These are phyloP conservation scores for Petrea volubilis DNA, from an alignment of 257 asterid species.

Conservation along the genomic window DNA sequence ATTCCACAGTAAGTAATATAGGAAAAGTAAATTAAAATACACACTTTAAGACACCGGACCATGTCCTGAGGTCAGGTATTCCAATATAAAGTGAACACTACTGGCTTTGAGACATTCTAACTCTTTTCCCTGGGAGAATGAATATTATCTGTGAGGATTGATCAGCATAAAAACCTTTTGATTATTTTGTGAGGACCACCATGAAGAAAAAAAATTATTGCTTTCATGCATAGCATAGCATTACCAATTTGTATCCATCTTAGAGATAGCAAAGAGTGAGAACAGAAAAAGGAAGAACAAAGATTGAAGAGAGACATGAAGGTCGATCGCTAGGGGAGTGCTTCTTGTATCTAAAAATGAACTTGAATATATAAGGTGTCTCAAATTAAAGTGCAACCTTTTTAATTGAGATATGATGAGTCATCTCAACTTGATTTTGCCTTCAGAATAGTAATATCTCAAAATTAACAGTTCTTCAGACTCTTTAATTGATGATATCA, in stretches of 20 bases:
- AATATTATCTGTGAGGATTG: not conserved
- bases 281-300: too few species aligned
- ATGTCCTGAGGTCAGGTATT: not conserved
- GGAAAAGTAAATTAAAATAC: not conserved
- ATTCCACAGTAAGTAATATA: constrained; percentile 13
- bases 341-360: too few species aligned
- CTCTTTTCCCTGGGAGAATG: not conserved
- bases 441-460: too few species aligned
- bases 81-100: constrained; percentile 1
- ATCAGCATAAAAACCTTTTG: not conserved
- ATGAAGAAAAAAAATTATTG: not conserved
- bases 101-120: constrained; percentile 12
- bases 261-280: not conserved
- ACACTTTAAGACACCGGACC: constrained; percentile 4
- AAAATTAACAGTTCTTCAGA: too few species aligned
- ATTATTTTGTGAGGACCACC: not conserved
- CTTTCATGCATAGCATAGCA: not conserved
- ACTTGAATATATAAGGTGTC: too few species aligned
- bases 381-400: too few species aligned
- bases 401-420: too few species aligned
- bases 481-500: too few species aligned
- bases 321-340: too few species aligned
- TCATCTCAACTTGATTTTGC: too few species aligned
- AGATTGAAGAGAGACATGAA: too few species aligned
- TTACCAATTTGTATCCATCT: too few species aligned